Base-by-base conservation (phyloP, 768 basidiomycete species). In the Phylloporus arenicola region DNA sequence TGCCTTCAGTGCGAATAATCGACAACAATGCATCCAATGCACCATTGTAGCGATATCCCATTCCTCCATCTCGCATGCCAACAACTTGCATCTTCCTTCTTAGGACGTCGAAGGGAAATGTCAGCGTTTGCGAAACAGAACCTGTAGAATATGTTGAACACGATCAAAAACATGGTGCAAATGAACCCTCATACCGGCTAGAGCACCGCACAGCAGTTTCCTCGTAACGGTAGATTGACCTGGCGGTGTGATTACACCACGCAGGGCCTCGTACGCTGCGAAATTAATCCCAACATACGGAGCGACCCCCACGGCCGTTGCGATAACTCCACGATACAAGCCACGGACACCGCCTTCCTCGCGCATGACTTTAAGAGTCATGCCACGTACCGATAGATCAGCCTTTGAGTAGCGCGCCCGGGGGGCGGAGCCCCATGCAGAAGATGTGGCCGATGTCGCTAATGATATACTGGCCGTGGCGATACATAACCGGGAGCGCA, bases 81-180 rank as follows among this genome's bases (percentile, higher is more conserved):
- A 82, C 78, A 52, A 95, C 89, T 67, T 98, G 95, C 86, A 98
- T 92, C 75, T 97, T 95, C 53, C 95, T 79, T 42, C 95, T 78
- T 51, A 98, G 69, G 6, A 98, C 90, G 65, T 99, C 95, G 61
- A 96, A 90, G 9, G 95, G 95, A 66, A 95, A 97, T 5, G 94
- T 97, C 59, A 97, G 69, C 44, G 92, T 91, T 68, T 97, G 92
- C 12, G 92, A 93, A 56, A 95, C 86, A 22, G 86, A 83, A n/a
- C 91, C 91, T 80, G 69, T 25, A 22, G 48, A 20, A 22, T 10
- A 38, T 52, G 6, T 44, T 57, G n/a, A 55, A 47, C 22, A 47
- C 33, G 10, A 37, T 19, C 43, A 19, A n/a, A 27, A 45, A 56
- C 22, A 29, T 19, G 34, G 22, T 45, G 46, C 41, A 11, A 48